Evolutionary conservation across 495 filamentous ascomycete genomes (phyloP), one percentile per base, ranked within the genome.

Genomic region (Articulospora tetracladia): DNA sequence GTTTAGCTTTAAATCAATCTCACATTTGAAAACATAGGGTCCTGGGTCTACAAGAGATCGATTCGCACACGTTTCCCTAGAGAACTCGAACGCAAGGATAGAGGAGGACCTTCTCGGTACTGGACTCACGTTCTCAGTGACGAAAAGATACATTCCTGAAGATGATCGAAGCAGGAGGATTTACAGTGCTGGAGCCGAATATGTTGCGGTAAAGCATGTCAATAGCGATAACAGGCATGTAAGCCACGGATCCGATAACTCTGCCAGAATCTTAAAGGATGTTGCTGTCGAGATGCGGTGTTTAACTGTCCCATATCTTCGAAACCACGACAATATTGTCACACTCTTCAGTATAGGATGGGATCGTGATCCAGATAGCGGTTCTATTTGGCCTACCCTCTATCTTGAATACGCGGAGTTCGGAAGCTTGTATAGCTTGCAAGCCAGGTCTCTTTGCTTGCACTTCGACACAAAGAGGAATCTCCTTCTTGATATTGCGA

Each of bases 401-500:
- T 39, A 39, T 39, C 34, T 39, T 39, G 34, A 39, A 39, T 39
- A 39, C 34, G 34, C 34, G 34, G 34, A 39, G 10, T 39, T 39
- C 34, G 34, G 34, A 39, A 39, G 34, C 34, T 39, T 39, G 34
- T 39, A 39, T n/a, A 39, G 10, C n/a, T 39, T 39, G 34, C 34
- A 39, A 39, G 34, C 34, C 34, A 39, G 34, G 34, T 39, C 34
- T 10, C 34, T 39, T n/a, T 39, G 34, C 34, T 39, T 39, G 34
- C 34, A 39, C 34, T 39, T 39, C 34, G n/a, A 39, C 34, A 39
- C 34, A 39, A 39, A 39, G 34, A 39, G 10, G 34, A 39, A 39
- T 39, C 34, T 39, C 34, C 34, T 39, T 50, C 46, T 50, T 20
- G 46, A 50, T 22, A 50, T 50, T 50, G 46, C 46, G 22, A n/a